phyloP scores from a whole-genome alignment of 2,329 filamentous ascomycete genomes.

The Aspergillus nomiae region DNA sequence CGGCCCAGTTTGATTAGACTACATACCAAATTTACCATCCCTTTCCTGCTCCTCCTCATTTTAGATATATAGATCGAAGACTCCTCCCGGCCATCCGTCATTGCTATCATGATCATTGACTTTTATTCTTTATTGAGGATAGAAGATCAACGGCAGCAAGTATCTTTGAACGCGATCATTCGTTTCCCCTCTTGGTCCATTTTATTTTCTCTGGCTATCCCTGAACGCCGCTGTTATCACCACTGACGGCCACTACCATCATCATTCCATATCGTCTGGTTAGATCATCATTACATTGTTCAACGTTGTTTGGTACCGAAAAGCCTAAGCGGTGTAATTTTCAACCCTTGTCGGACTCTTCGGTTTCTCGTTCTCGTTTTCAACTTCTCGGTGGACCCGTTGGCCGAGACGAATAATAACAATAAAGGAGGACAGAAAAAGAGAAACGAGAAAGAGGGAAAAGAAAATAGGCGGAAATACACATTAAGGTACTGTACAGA shows the following conservation, averaged over 20 bases:
- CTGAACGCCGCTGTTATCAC: constrained; percentile 14
- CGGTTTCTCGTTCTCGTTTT: neutral
- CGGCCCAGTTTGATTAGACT: constrained; percentile 20
- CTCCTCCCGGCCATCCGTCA: constrained; percentile 12
- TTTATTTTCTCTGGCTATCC: neutral
- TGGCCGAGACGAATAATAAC: neutral
- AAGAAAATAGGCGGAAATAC: neutral
- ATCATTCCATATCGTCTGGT: constrained; percentile 9
- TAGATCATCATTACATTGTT: constrained; percentile 24
- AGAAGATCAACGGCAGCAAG: neutral
- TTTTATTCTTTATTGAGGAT: neutral
- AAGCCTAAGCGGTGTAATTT: constrained; percentile 10
- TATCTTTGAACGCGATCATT: neutral
- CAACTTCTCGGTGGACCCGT: neutral
- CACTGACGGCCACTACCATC: constrained; percentile 12
- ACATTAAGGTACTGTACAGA: neutral
- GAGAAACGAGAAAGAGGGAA: neutral
- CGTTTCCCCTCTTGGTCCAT: neutral
- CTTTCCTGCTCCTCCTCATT: constrained; percentile 15
- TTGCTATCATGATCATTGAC: constrained; percentile 4
- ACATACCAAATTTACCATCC: constrained; percentile 20
- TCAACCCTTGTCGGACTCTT: constrained; percentile 7
- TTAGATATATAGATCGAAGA: constrained; percentile 22
- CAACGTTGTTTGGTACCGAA: constrained; percentile 8
- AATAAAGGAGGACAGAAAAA: no score